Conservation (phyloP, 2,329 filamentous ascomycete genomes). For the Venturia aucupariae region DNA sequence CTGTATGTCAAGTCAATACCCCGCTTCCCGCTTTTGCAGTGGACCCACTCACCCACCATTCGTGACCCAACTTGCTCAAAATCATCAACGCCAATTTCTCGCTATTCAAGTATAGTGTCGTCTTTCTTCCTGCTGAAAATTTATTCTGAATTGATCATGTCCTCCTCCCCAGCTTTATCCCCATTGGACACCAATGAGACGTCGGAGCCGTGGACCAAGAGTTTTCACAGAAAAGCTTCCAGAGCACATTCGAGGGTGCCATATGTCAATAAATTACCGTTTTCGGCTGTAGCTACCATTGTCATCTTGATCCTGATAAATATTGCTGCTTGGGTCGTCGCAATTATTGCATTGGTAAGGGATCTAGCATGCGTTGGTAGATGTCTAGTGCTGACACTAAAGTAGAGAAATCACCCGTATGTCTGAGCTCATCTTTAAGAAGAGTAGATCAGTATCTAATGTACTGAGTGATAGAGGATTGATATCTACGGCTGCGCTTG, state of each 20-base stretch:
- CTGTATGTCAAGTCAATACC: background rate
- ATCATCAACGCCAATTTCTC: slow-evolving; percentile 8
- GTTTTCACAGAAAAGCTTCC: slow-evolving; percentile 11
- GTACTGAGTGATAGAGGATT: slow-evolving; percentile 40
- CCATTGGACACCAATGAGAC: background rate
- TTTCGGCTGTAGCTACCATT: slow-evolving; percentile 49
- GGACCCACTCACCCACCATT: background rate
- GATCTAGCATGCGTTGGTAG: too few relatives aligned
- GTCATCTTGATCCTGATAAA: slow-evolving; percentile 45
- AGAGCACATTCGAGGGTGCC: slow-evolving; percentile 31
- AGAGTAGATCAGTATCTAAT: background rate
- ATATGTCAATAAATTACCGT: slow-evolving; percentile 46
- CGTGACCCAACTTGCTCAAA: slow-evolving; percentile 9
- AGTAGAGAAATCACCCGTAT: background rate
- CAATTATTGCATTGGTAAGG: slow-evolving; percentile 46
- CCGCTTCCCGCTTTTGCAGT: background rate
- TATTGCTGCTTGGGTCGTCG: slow-evolving; percentile 48
- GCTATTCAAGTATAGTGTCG: background rate
- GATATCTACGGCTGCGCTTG: slow-evolving; percentile 70
- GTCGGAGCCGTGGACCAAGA: background rate
- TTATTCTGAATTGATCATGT: background rate
- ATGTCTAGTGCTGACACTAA: background rate
- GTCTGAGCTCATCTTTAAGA: background rate
- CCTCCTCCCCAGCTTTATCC: background rate
- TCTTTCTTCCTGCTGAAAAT: too few relatives aligned